These are phyloP conservation scores for Melastoma candidum DNA, from an alignment of 441 rosid genomes.

Conservation along the genomic window DNA sequence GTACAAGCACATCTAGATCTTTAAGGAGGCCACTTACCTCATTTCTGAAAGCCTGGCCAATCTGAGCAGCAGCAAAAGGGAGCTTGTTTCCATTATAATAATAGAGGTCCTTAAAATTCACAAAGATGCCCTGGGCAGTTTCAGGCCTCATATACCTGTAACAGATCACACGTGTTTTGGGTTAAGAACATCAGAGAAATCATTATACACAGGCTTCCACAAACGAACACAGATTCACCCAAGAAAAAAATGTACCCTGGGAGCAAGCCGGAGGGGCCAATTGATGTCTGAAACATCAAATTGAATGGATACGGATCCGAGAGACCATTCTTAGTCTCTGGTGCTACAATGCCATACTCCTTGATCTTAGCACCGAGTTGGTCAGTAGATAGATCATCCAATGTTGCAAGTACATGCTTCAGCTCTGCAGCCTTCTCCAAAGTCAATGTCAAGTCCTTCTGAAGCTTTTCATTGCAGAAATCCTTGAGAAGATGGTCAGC, in stretches of 20 bases:
- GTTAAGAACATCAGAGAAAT: too few relatives aligned
- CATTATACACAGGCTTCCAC: too few relatives aligned
- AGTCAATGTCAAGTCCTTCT: slow-evolving; percentile 48
- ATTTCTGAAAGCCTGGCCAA: slow-evolving; percentile 76
- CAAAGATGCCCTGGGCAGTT: slow-evolving; percentile 74
- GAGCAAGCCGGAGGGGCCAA: slow-evolving; percentile 61
- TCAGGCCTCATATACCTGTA: slow-evolving; percentile 75
- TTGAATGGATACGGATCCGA: slow-evolving; percentile 65
- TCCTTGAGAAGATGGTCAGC: slow-evolving; percentile 74
- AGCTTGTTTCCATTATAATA: slow-evolving; percentile 65
- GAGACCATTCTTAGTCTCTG: slow-evolving; percentile 53
- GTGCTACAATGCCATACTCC: slow-evolving; percentile 59
- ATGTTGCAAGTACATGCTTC: slow-evolving; percentile 43
- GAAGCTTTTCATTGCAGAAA: slow-evolving; percentile 58
- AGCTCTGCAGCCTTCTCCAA: slow-evolving; percentile 51
- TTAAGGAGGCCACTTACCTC: slow-evolving; percentile 32
- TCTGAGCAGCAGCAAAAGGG: slow-evolving; percentile 73
- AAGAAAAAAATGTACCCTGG: slow-evolving; percentile 29
- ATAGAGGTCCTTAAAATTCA: slow-evolving; percentile 57
- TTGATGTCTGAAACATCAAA: slow-evolving; percentile 69
- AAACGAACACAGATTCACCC: too few relatives aligned
- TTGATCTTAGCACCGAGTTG: slow-evolving; percentile 67
- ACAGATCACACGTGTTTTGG: not conserved
- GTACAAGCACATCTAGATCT: not conserved
- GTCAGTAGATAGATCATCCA: slow-evolving; percentile 65